A percentile compares a stretch with the other conserved stretches of the same genome.
These are phyloP conservation scores for Clarireedia paspali DNA, from an alignment of 2,329 filamentous ascomycete genomes.

Conservation along the genomic window DNA sequence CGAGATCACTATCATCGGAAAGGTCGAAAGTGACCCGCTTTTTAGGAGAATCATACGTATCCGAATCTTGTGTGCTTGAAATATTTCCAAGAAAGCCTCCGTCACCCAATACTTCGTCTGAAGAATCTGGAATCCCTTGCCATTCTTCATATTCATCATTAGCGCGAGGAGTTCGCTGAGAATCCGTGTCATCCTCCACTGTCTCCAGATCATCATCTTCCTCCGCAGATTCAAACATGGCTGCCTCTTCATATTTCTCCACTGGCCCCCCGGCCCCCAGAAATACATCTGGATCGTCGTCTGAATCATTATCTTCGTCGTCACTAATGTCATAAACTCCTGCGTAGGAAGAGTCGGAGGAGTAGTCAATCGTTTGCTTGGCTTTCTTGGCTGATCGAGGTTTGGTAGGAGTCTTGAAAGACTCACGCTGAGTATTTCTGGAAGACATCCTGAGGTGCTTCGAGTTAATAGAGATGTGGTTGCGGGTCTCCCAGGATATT, in stretches of 20 bases:
- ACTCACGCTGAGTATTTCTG: constrained; percentile 45
- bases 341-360: constrained; percentile 63
- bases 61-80: not conserved
- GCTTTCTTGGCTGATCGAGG: not conserved
- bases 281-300: constrained; percentile 63
- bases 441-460: constrained; percentile 23
- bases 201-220: constrained; percentile 17
- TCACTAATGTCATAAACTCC: constrained; percentile 75
- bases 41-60: not conserved
- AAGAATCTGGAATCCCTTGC: not conserved
- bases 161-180: not conserved
- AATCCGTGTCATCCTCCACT: not conserved
- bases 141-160: not conserved
- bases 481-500: not conserved
- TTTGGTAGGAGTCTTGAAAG: constrained; percentile 30
- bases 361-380: constrained; percentile 37
- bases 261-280: constrained; percentile 64
- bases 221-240: constrained; percentile 50
- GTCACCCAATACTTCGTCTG: not conserved
- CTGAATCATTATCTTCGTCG: constrained; percentile 48
- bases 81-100: not conserved
- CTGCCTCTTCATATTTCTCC: constrained; percentile 30
- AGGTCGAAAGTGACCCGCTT: not conserved
- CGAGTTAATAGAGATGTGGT: not conserved
- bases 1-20: not conserved